These are phyloP conservation scores for Arthroderma sp. DNA, from an alignment of 2,329 filamentous ascomycete species.

Conservation along the genomic window DNA sequence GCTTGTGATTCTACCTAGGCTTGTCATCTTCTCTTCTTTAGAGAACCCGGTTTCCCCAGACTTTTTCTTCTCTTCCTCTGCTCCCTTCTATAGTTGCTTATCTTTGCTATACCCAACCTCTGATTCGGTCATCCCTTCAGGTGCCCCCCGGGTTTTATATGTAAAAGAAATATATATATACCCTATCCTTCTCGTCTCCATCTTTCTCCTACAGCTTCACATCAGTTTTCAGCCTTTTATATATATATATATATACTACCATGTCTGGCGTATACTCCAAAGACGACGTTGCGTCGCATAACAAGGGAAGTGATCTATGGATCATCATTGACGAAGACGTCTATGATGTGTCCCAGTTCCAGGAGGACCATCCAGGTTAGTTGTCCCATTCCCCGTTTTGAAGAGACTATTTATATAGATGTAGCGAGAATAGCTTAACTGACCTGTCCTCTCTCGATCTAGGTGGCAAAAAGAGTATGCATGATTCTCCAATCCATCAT, in stretches of 20 bases:
- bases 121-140: background rate
- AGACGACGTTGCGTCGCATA: slow-evolving; percentile 81
- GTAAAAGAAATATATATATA: background rate
- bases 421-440: background rate
- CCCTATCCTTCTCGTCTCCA: background rate
- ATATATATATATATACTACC: too few species aligned
- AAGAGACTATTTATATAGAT: too few species aligned
- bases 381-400: too few species aligned
- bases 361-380: slow-evolving; percentile 17
- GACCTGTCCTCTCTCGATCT: slow-evolving; percentile 6
- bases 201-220: background rate
- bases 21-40: background rate
- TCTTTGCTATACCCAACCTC: background rate
- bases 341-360: slow-evolving; percentile 16
- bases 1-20: slow-evolving; percentile 5
- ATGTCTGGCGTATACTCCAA: slow-evolving; percentile 85
- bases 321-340: slow-evolving; percentile 17
- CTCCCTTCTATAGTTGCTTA: too few species aligned
- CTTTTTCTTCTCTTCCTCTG: background rate
- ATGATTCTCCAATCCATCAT: background rate
- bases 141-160: background rate
- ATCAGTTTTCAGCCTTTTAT: background rate
- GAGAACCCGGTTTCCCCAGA: background rate
- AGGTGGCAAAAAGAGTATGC: slow-evolving; percentile 15
- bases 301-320: slow-evolving; percentile 14